These are phyloP conservation scores for Emergomyces pasteurianus DNA, from an alignment of 2,329 filamentous ascomycete species.

Conservation along the genomic window DNA sequence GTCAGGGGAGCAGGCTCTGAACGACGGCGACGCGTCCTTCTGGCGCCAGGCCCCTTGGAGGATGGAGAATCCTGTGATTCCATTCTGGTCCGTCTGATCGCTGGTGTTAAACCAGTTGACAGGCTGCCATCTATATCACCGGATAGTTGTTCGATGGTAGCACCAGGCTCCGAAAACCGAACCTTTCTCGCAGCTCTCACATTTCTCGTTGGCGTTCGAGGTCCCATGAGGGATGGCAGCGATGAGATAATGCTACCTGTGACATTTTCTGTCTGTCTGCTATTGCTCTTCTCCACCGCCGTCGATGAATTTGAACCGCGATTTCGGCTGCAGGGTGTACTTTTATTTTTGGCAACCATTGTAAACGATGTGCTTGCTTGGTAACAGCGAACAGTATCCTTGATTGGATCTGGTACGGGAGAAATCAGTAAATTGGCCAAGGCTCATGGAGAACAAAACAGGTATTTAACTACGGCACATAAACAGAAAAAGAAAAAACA, in stretches of 20 bases:
- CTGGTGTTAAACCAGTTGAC: constrained; percentile 36
- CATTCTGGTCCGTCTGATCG: constrained; percentile 27
- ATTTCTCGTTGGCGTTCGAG: not conserved
- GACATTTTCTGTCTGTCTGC: not conserved
- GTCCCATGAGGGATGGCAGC: not conserved
- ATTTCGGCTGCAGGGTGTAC: not conserved
- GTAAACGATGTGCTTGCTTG: not conserved
- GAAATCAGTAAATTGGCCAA: not conserved
- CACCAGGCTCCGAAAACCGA: constrained; percentile 35
- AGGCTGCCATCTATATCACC: constrained; percentile 1
- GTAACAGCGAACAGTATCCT: not conserved
- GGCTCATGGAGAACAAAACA: not conserved
- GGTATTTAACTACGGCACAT: not conserved
- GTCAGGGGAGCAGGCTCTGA: constrained; percentile 23
- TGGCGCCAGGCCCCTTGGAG: constrained; percentile 9
- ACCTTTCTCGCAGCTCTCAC: constrained; percentile 25
- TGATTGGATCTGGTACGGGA: not conserved
- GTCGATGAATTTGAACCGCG: not conserved
- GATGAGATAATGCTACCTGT: not conserved
- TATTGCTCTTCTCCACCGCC: not conserved
- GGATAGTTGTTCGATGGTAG: constrained; percentile 9
- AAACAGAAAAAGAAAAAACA: not conserved
- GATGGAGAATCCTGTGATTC: constrained; percentile 11
- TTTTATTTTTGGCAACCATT: not conserved
- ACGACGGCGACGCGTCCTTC: constrained; percentile 16